phyloP scores from a whole-genome alignment of 2,329 filamentous ascomycete genomes.

The Phaeosphaeria sp. region DNA sequence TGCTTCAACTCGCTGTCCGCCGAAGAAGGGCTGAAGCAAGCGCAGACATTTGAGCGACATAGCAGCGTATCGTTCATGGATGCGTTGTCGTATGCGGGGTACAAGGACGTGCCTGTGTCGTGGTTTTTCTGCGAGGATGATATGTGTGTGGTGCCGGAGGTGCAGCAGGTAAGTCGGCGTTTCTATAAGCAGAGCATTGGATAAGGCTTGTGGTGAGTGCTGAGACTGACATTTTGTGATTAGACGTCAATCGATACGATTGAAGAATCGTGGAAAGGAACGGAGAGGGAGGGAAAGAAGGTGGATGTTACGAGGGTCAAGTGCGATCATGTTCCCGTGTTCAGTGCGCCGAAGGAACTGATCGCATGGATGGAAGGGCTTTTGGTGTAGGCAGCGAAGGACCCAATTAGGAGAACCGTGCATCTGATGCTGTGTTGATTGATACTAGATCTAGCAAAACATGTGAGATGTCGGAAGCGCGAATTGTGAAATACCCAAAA shows the following conservation, averaged over 20 bases:
- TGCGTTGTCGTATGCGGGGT: slow-evolving; percentile 49
- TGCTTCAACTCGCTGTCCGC: slow-evolving; percentile 25
- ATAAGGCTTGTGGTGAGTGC: neutral
- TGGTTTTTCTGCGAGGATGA: slow-evolving; percentile 52
- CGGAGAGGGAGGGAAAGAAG: slow-evolving; percentile 40
- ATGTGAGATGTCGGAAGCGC: neutral
- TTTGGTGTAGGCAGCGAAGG: slow-evolving; percentile 2
- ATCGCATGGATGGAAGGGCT: slow-evolving; percentile 32
- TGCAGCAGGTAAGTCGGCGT: slow-evolving; percentile 31
- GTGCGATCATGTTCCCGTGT: slow-evolving; percentile 44
- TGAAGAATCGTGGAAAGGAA: slow-evolving; percentile 35
- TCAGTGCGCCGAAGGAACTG: slow-evolving; percentile 32
- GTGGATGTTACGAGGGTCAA: slow-evolving; percentile 50
- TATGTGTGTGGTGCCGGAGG: slow-evolving; percentile 32
- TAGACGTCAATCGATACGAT: slow-evolving; percentile 40
- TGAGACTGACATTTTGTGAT: neutral
- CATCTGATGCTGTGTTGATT: neutral
- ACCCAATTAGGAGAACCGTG: neutral
- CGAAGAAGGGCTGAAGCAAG: slow-evolving; percentile 19
- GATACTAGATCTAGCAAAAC: neutral
- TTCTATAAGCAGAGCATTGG: neutral
- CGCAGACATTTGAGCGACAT: slow-evolving; percentile 35
- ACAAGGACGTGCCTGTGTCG: slow-evolving; percentile 50
- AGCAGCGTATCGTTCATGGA: slow-evolving; percentile 44
- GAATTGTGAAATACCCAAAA: neutral